Conservation (phyloP, 1,139 yeast species). For the Chernovozyma aurita region DNA sequence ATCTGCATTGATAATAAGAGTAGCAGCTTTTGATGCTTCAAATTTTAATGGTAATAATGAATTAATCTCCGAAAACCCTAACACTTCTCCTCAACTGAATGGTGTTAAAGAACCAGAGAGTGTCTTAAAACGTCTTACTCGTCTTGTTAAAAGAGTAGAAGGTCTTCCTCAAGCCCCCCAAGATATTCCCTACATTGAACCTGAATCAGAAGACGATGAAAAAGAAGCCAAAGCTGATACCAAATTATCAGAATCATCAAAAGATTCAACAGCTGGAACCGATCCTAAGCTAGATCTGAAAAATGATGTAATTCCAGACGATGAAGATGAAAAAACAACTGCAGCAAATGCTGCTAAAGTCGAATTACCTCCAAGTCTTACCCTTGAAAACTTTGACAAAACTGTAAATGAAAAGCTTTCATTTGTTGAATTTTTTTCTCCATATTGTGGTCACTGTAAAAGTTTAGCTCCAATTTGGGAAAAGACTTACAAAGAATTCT, state of each 20-base stretch:
- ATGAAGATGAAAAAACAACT: conserved; percentile 8
- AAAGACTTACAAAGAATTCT: conserved; percentile 43
- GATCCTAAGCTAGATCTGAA: conserved; percentile 1
- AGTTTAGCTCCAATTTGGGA: conserved; percentile 64
- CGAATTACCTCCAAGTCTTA: conserved; percentile 24
- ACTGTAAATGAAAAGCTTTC: conserved; percentile 45
- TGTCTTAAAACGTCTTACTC: too few relatives aligned
- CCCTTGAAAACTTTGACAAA: conserved; percentile 37
- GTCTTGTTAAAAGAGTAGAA: too few relatives aligned
- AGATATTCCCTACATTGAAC: too few relatives aligned
- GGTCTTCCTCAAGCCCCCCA: too few relatives aligned
- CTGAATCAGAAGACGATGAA: too few relatives aligned
- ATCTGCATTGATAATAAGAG: too few relatives aligned
- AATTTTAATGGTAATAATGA: too few relatives aligned
- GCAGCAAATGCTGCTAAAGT: conserved; percentile 4
- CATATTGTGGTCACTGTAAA: conserved; percentile 69
- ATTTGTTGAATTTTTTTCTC: conserved; percentile 63
- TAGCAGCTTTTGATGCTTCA: too few relatives aligned
- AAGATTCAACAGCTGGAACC: neutral
- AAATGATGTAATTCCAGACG: conserved; percentile 6
- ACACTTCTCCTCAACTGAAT: too few relatives aligned
- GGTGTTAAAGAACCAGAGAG: too few relatives aligned
- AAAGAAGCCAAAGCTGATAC: too few relatives aligned
- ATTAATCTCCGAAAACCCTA: too few relatives aligned
- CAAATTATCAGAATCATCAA: neutral